Percentiles rank a stretch among this genome's conserved stretches.
These are phyloP conservation scores for Areca catechu DNA, from an alignment of 176 grass and related monocot species.

Conservation along the genomic window DNA sequence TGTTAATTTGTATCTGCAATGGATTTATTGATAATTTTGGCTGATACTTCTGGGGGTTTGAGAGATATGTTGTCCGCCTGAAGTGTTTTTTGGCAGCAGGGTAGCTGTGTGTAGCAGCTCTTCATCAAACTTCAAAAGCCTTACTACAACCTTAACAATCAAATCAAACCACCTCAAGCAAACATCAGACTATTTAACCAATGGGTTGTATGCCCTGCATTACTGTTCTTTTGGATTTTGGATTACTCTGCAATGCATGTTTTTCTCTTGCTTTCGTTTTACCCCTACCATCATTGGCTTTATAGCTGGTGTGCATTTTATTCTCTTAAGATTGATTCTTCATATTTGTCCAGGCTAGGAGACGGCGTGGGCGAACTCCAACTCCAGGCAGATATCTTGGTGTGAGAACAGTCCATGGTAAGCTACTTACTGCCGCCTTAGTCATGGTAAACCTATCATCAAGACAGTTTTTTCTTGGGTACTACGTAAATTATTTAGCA, in stretches of 20 bases:
- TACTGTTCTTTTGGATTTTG: constrained; percentile 24
- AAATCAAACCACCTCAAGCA: constrained; percentile 46
- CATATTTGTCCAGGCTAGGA: constrained; percentile 2
- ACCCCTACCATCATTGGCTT: too few relatives aligned
- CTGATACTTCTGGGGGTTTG: constrained; percentile 22
- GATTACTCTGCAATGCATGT: constrained; percentile 9
- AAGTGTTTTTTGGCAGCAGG: constrained; percentile 56
- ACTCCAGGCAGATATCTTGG: constrained; percentile 18
- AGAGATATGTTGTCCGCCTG: constrained; percentile 34
- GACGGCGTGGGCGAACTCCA: constrained; percentile 7
- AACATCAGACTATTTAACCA: constrained; percentile 3
- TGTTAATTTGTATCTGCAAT: background rate
- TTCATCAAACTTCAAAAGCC: constrained; percentile 50
- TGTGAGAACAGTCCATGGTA: background rate
- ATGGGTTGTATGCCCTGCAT: constrained; percentile 49
- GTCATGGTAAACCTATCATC: too few relatives aligned
- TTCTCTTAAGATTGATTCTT: background rate
- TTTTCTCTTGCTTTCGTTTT: too few relatives aligned
- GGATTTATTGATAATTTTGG: constrained; percentile 4
- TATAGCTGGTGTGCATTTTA: too few relatives aligned
- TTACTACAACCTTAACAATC: constrained; percentile 41
- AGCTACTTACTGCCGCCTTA: background rate
- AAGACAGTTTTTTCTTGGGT: too few relatives aligned
- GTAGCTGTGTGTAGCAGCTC: constrained; percentile 66
- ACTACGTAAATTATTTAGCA: too few relatives aligned